Base-by-base conservation (phyloP, 495 filamentous ascomycete species). In the Trypethelium eluteriae region DNA sequence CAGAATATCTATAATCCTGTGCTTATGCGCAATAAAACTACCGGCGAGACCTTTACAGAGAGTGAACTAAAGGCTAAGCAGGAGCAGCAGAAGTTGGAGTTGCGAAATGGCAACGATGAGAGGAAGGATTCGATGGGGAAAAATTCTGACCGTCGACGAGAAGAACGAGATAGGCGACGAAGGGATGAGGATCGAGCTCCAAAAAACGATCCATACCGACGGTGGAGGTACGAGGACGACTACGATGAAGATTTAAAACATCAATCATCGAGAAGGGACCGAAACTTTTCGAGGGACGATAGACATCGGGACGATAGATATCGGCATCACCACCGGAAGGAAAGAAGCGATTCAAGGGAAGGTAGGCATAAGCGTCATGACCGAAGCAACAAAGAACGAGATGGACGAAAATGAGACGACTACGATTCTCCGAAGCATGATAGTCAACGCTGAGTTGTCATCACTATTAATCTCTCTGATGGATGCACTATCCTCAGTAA, bases 1-100 rank as follows among this genome's bases (percentile, higher is more conserved):
- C 83, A 86, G 64, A 80, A 82, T 57, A 77, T 81, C 2, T 90
- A 90, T 69, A 87, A 83, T 76, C 88, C 88, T 0, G 81, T 91
- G 3, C 77, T 86, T 39, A 78, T 89, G 81, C 78, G 80, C 62
- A 88, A 89, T 73, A 85, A 82, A 66, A 80, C 78, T 69, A 91
- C 88, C 0, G 88, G 88, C 35, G 83, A 88, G 78, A 76, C 80
- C 62, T 77, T 89, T 34, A 88, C 85, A 4, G 85, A 88, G 68
- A 84, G 85, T 66, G 86, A 88, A 68, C 72, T 86, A 18, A 78
- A 82, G 67, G 72, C 68, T 47, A 76, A 78, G 67, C 69, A 75
- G 64, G 72, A 79, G 62, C 71, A 77, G 44, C 79, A 83, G 68
- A 71, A 67, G 25, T 66, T 66, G 7, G 77, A 78, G 16, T 71